Percentiles rank a stretch among this genome's conserved stretches.
phyloP scores from a whole-genome alignment of 2,329 filamentous ascomycete species.

The Ophiobolus disseminans region DNA sequence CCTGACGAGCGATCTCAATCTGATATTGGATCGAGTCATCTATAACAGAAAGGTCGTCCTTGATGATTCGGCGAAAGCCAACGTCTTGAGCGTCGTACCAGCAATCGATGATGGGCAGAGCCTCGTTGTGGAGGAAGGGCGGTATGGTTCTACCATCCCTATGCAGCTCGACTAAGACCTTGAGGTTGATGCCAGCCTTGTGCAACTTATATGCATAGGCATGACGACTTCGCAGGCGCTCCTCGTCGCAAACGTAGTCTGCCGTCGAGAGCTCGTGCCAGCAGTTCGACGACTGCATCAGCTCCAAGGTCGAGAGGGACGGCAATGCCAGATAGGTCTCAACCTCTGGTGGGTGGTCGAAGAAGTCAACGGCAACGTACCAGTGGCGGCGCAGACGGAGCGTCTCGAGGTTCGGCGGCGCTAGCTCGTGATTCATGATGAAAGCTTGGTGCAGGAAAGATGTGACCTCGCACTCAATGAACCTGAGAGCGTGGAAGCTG shows the following conservation, averaged over 20 bases:
- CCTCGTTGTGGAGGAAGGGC: constrained; percentile 42
- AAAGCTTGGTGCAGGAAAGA: constrained; percentile 41
- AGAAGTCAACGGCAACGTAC: constrained; percentile 28
- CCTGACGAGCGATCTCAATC: not conserved
- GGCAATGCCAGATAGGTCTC: constrained; percentile 33
- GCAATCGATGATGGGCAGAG: constrained; percentile 25
- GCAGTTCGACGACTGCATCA: constrained; percentile 30
- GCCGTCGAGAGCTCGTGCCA: constrained; percentile 13
- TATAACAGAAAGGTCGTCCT: no score
- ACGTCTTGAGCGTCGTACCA: constrained; percentile 56
- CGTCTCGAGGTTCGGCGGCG: constrained; percentile 38
- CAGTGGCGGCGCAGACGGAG: constrained; percentile 36
- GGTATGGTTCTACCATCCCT: constrained; percentile 32
- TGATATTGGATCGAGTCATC: constrained; percentile 7
- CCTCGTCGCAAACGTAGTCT: constrained; percentile 33
- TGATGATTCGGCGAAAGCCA: constrained; percentile 37
- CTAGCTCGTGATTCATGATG: constrained; percentile 33
- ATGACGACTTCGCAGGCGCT: constrained; percentile 36
- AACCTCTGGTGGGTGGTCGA: constrained; percentile 35
- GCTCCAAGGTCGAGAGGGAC: constrained; percentile 37
- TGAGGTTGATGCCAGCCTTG: constrained; percentile 36
- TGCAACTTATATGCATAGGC: constrained; percentile 33
- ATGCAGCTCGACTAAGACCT: constrained; percentile 35
- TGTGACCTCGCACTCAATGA: constrained; percentile 36
- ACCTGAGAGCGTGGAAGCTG: constrained; percentile 37